Evolutionary conservation across 306 rosid species (phyloP), one percentile per base, ranked within the genome.

Genomic region (Ormosia semicastrata): DNA sequence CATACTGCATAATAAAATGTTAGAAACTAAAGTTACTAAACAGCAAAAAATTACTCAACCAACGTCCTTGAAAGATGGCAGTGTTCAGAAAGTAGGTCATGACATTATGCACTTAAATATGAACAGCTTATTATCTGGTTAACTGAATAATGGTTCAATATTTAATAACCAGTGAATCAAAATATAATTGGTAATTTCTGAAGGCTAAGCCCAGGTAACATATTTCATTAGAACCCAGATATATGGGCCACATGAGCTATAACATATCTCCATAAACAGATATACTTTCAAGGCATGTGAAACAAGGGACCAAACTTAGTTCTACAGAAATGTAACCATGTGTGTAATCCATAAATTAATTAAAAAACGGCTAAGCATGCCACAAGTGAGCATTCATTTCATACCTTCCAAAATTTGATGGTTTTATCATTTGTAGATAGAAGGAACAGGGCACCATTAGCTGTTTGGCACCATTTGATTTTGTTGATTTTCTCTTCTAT

Each of bases 401-500:
- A 40, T 89, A 93, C 99, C 99, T 96, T 96, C 99, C 99, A 96
- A 86, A 86, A 92, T 70, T 96, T 96, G 77, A 96, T 96, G 57
- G 99, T 96, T 85, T 96, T 96, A 73, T 96, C 99, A 75, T 96
- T 96, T 43, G 99, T 91, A 57, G 99, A 96, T 70, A 96, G 90
- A 73, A 96, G 97, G 90, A 96, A 96, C 15, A 96, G 79, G 6
- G 99, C 97, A 30, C 98, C 95, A 87, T 93, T 96, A 40, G 98
- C 96, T 32, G 87, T 92, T 88, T 96, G 99, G 86, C 99, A 96
- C 99, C 99, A 96, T 87, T 93, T 96, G 87, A 96, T 96, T 88
- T 96, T 96, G 94, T 96, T 96, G 87, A 96, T 96, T 88, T 96
- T 96, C 92, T 96, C 99, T 91, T 96, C 99, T 81, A 96, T 96